A percentile compares a stretch with the other conserved stretches of the same genome.
Evolutionary conservation across 2,329 filamentous ascomycete species (phyloP).

Genomic region (Monosporascus sp.): DNA sequence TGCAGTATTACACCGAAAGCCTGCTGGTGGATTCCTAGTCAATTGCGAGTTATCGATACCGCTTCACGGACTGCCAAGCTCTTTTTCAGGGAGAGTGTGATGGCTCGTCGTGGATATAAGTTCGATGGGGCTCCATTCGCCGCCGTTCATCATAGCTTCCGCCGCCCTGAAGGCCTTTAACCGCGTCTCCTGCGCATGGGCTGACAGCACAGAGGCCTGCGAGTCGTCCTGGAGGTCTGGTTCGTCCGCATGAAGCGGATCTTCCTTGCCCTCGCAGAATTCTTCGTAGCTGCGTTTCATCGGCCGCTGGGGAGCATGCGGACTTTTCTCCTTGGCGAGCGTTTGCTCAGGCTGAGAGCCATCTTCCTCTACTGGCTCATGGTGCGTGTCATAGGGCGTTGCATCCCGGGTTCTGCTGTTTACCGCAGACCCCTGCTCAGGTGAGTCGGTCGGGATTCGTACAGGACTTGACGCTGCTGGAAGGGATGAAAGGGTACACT

Average conservation of each 20-base stretch:
- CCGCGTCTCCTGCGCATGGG: constrained; percentile 21
- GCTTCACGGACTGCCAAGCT: constrained; percentile 21
- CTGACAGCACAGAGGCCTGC: constrained; percentile 25
- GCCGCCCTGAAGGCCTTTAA: constrained; percentile 25
- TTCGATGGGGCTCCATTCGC: constrained; percentile 18
- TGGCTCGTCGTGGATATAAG: constrained; percentile 35
- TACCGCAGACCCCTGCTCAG: neutral
- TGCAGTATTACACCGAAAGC: no score
- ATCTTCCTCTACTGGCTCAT: neutral
- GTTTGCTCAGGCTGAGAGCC: neutral
- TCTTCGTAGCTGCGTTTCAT: neutral
- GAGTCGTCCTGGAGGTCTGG: constrained; percentile 18
- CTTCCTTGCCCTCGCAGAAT: constrained; percentile 4
- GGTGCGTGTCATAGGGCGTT: neutral
- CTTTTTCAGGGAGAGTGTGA: constrained; percentile 29
- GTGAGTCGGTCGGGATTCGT: neutral
- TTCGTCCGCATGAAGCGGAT: constrained; percentile 8
- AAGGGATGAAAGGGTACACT: constrained; percentile 1
- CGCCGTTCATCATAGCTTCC: constrained; percentile 16
- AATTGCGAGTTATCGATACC: neutral
- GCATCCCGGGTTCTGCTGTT: no score
- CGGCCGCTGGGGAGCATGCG: neutral
- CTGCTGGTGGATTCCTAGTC: no score
- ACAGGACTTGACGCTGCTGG: constrained; percentile 1
- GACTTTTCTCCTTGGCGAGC: neutral